Evolutionary conservation across 495 filamentous ascomycete species (phyloP).

Genomic region (Xylaria scruposa): DNA sequence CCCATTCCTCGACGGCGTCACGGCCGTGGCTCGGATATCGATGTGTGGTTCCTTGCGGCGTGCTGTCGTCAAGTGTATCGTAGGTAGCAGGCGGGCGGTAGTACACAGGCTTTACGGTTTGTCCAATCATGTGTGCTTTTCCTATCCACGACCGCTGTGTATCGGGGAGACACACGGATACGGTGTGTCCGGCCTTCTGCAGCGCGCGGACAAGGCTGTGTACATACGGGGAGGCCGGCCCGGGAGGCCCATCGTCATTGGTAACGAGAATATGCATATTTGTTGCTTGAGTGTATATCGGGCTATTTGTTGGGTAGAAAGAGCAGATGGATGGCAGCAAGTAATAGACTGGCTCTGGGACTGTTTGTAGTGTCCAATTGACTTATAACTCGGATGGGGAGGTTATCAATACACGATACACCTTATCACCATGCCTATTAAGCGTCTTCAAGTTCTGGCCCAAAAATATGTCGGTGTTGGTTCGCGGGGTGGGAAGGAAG

Average conservation of each 20-base stretch:
- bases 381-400: neutral
- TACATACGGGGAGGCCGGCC: slow-evolving; percentile 89
- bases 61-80: slow-evolving; percentile 42
- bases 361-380: slow-evolving; percentile 1
- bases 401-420: neutral
- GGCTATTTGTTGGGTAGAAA: neutral
- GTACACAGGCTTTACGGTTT: slow-evolving; percentile 85
- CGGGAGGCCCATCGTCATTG: slow-evolving; percentile 97
- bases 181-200: slow-evolving; percentile 76
- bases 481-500: neutral
- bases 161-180: slow-evolving; percentile 90
- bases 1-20: slow-evolving; percentile 78
- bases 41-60: slow-evolving; percentile 34
- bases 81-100: slow-evolving; percentile 72
- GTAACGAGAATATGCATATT: slow-evolving; percentile 54
- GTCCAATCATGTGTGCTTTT: slow-evolving; percentile 92
- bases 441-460: neutral
- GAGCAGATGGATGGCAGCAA: neutral
- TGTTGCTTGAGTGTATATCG: neutral
- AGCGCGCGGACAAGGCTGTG: slow-evolving; percentile 83
- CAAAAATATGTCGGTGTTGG: slow-evolving; percentile 12
- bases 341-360: neutral
- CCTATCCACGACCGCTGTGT: slow-evolving; percentile 96
- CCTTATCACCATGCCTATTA: neutral
- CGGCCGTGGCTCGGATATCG: slow-evolving; percentile 56